Percentiles rank a stretch among this genome's conserved stretches.
Conservation (phyloP, 345 rosid species). For the Laguncularia racemosa region DNA sequence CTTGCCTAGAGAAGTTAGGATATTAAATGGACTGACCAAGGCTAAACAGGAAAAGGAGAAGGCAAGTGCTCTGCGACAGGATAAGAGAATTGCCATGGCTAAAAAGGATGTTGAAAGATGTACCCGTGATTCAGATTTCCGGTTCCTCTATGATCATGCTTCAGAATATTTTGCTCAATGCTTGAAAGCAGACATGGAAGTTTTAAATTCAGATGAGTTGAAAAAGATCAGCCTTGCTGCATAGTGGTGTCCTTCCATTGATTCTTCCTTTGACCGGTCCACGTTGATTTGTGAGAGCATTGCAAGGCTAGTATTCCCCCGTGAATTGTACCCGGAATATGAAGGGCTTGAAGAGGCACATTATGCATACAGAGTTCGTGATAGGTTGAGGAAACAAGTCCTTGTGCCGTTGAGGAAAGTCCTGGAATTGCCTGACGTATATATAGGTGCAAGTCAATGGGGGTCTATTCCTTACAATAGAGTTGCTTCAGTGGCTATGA, state of each 20-base stretch:
- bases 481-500: slow-evolving; percentile 63
- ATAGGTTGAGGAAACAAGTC: slow-evolving; percentile 47
- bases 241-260: slow-evolving; percentile 65
- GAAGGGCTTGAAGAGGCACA: slow-evolving; percentile 57
- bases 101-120: slow-evolving; percentile 28
- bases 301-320: slow-evolving; percentile 37
- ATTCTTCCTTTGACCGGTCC: slow-evolving; percentile 44
- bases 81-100: slow-evolving; percentile 31
- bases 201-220: slow-evolving; percentile 16
- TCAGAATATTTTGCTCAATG: slow-evolving; percentile 40
- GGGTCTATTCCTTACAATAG: slow-evolving; percentile 36
- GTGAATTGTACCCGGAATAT: slow-evolving; percentile 35
- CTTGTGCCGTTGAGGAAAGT: slow-evolving; percentile 45
- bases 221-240: slow-evolving; percentile 51
- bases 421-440: slow-evolving; percentile 56
- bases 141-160: slow-evolving; percentile 41
- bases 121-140: slow-evolving; percentile 34
- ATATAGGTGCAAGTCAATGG: slow-evolving; percentile 46
- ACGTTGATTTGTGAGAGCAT: slow-evolving; percentile 53
- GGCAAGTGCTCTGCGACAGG: slow-evolving; percentile 33
- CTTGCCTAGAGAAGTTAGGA: slow-evolving; percentile 3
- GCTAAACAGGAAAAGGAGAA: slow-evolving; percentile 21
- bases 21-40: slow-evolving; percentile 30
- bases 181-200: slow-evolving; percentile 23
- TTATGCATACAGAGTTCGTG: slow-evolving; percentile 52